Conservation (phyloP, 106 monocot genomes). For the Dioscorea dumetorum region DNA sequence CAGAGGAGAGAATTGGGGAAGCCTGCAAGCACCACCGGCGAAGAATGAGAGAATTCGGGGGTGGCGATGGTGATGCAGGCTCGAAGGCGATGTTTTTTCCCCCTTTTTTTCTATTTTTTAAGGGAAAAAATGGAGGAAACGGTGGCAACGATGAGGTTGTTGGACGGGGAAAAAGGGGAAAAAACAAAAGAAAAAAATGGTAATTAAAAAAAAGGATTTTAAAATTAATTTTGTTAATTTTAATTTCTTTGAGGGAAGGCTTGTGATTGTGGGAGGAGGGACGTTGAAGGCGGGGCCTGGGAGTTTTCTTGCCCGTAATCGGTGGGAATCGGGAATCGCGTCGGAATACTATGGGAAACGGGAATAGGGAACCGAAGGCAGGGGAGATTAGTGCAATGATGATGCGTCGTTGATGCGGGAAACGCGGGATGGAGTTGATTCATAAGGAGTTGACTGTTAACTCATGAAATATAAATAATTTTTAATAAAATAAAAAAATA, state of each 20-base stretch:
- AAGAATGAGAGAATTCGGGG: constrained; percentile 1
- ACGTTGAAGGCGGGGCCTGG: not conserved
- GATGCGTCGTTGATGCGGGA: too few relatives aligned
- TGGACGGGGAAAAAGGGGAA: not conserved
- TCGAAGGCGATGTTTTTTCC: not conserved
- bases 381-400: too few relatives aligned
- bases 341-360: too few relatives aligned
- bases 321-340: too few relatives aligned
- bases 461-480: too few relatives aligned
- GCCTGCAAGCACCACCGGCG: constrained; percentile 4
- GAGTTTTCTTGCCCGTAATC: too few relatives aligned
- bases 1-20: constrained; percentile 4
- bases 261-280: not conserved
- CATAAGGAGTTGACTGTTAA: too few relatives aligned
- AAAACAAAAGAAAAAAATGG: not conserved
- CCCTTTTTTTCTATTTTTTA: not conserved
- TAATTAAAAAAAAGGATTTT: not conserved
- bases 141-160: not conserved
- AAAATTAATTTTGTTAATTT: not conserved
- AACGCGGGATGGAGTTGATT: too few relatives aligned
- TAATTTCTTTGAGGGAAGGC: not conserved
- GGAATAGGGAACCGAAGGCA: too few relatives aligned
- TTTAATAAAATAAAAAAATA: too few relatives aligned
- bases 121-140: not conserved
- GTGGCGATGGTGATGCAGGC: constrained; percentile 7